Evolutionary conservation across 345 rosid genomes (phyloP).

Genomic region (Streptanthus diversifolius): DNA sequence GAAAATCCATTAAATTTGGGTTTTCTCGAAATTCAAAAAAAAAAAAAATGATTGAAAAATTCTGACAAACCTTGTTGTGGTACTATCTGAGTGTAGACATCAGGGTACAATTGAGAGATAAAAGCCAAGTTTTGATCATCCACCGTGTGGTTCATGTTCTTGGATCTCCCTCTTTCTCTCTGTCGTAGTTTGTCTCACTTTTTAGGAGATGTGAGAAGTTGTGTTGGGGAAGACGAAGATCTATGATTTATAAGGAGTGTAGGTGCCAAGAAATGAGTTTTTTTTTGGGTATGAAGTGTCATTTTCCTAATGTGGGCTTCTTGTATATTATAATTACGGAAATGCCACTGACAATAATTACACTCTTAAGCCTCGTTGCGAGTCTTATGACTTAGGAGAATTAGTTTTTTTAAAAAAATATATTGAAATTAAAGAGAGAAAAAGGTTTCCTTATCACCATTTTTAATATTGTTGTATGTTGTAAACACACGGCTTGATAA

Average conservation of each 20-base stretch:
- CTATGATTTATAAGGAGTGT: constrained; percentile 38
- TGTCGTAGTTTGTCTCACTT: constrained; percentile 29
- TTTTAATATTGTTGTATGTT: not conserved
- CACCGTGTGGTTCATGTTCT: constrained; percentile 29
- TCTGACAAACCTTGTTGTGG: constrained; percentile 55
- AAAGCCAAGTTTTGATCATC: constrained; percentile 48
- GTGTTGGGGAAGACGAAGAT: constrained; percentile 34
- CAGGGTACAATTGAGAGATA: constrained; percentile 60
- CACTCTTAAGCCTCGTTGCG: not conserved
- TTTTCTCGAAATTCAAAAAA: not conserved
- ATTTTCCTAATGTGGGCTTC: constrained; percentile 34
- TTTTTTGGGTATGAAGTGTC: constrained; percentile 1
- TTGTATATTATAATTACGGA: not conserved
- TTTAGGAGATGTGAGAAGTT: constrained; percentile 35
- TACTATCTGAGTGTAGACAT: constrained; percentile 41
- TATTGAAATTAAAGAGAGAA: no score
- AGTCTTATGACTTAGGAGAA: not conserved
- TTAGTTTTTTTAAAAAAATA: not conserved
- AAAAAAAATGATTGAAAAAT: not conserved
- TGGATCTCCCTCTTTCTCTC: not conserved
- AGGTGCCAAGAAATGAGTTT: constrained; percentile 8
- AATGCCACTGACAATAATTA: constrained; percentile 22
- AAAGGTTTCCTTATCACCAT: not conserved
- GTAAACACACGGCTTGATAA: not conserved
- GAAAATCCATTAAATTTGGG: constrained; percentile 4